Conservation (phyloP, 2,329 filamentous ascomycete genomes). For the Fonsecaea pugnacius region DNA sequence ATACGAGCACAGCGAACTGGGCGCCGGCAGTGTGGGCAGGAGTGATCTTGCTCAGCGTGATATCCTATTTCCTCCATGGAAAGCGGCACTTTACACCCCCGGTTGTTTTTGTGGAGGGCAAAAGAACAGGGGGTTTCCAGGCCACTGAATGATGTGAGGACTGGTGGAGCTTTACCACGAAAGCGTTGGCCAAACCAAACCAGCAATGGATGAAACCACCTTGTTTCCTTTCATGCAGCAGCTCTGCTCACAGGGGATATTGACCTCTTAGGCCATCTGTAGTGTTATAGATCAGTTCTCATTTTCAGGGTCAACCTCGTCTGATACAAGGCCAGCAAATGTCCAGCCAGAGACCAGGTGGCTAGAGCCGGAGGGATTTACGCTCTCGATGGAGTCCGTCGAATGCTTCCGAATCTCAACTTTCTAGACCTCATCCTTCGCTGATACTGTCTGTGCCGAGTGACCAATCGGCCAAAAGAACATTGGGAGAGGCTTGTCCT, state of each 20-base stretch:
- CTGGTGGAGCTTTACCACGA: not conserved
- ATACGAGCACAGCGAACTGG: constrained; percentile 28
- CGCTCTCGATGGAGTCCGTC: not conserved
- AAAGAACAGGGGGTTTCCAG: constrained; percentile 23
- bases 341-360: not conserved
- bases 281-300: not conserved
- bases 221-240: not conserved
- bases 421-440: not conserved
- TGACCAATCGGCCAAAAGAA: not conserved
- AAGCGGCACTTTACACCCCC: constrained; percentile 29
- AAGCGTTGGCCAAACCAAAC: not conserved
- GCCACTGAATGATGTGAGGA: constrained; percentile 4
- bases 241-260: not conserved
- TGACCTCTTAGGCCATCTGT: not conserved
- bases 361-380: not conserved
- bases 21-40: constrained; percentile 31
- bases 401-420: not conserved
- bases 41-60: constrained; percentile 24
- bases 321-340: not conserved
- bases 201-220: not conserved
- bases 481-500: not conserved
- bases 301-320: too few species aligned
- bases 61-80: constrained; percentile 32
- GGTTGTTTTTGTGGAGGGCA: constrained; percentile 35
- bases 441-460: not conserved